Evolutionary conservation across 305 asterid genomes (phyloP), one percentile per base, ranked within the genome.

Genomic region (Solanum hybrid): DNA sequence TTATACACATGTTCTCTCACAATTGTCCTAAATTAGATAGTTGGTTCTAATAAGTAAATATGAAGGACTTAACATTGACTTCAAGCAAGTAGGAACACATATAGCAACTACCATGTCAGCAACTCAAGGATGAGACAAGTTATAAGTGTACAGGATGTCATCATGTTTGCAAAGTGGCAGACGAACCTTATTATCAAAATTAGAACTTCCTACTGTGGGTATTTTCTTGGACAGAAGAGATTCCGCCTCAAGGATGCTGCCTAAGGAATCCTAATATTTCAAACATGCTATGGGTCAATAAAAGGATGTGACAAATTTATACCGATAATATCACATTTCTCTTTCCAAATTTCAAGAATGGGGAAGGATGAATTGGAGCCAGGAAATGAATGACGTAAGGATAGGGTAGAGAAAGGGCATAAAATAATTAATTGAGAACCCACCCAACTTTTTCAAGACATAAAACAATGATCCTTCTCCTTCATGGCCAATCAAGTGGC

Each of bases 401-500:
- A 26, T 69, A 88, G 80, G 71, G 79, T 16, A 26, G 51, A 77
- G 76, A 64, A 90, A 88, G 85, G 80, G 69, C 22, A 75, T 37
- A 86, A 86, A 76, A 81, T 1, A 56, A 10, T 22, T 73, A 51
- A 89, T 73, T 69, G 77, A 36, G 91, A 89, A 95, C 99, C 91
- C 93, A 97, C 99, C 99, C 92, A 96, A 92, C 92, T 96, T 97
- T 93, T 97, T 97, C 95, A 97, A 92, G 90, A 93, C 87, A 92
- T 94, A 96, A 95, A 96, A 97, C 92, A 97, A 72, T 87, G 99
- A 97, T 93, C 99, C 99, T 93, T 95, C 98, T 94, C 99, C 99
- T 95, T 96, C 99, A 94, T 97, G 99, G 92, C 99, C 99, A 92
- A 96, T 95, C 94, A 97, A 92, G 94, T 97, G 99, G 89, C 97